A percentile compares a stretch with the other conserved stretches of the same genome.
Conservation (phyloP, 371 early-diverging fungal species). For the Coemansia sp. region DNA sequence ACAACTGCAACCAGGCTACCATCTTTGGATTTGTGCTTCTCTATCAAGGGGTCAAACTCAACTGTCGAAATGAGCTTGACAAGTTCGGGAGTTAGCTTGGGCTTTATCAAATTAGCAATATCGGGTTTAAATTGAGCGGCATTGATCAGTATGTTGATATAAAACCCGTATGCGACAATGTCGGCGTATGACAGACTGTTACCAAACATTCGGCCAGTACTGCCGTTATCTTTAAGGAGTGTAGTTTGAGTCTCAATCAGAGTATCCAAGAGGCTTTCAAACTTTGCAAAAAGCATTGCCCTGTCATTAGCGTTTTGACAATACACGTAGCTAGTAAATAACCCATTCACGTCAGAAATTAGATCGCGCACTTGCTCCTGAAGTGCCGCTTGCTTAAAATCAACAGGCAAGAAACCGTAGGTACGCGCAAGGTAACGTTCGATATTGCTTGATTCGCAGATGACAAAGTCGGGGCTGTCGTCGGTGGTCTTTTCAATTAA, state of each 20-base stretch:
- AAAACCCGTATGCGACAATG: conserved; percentile 24
- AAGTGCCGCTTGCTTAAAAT: conserved; percentile 25
- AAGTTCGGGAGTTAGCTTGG: conserved; percentile 23
- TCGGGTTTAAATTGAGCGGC: not conserved
- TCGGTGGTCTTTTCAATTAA: conserved; percentile 49
- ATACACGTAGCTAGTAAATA: not conserved
- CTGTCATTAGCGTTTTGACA: conserved; percentile 9
- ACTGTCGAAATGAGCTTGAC: conserved; percentile 17
- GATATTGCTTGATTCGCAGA: conserved; percentile 54
- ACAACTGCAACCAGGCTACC: not conserved
- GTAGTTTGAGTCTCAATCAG: conserved; percentile 24
- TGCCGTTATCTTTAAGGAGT: conserved; percentile 40
- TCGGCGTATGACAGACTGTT: conserved; percentile 39
- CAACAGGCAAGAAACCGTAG: conserved; percentile 45
- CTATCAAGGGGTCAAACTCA: conserved; percentile 10
- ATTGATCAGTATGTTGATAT: conserved; percentile 6
- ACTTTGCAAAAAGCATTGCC: conserved; percentile 3
- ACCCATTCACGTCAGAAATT: not conserved
- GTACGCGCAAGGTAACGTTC: conserved; percentile 58
- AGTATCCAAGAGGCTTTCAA: not conserved
- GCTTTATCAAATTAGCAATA: conserved; percentile 2
- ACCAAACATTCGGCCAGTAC: conserved; percentile 46
- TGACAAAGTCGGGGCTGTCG: conserved; percentile 35
- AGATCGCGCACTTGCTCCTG: conserved; percentile 44
- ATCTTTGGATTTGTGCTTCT: not conserved